A percentile compares a stretch with the other conserved stretches of the same genome.
These are phyloP conservation scores for Blastobotrys arbuscula DNA, from an alignment of 1,139 yeast species.

Conservation along the genomic window DNA sequence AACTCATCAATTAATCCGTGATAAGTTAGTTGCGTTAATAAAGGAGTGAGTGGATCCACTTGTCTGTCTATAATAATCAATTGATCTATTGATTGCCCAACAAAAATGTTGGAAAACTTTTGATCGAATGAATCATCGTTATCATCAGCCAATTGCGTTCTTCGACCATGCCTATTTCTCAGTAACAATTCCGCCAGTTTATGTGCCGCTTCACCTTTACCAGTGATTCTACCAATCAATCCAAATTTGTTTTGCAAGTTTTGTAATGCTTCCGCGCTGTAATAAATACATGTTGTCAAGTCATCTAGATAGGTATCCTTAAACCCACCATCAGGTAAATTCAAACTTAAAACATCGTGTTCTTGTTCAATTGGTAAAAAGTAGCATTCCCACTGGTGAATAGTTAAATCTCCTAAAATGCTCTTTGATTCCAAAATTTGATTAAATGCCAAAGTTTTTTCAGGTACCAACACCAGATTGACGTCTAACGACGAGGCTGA, in stretches of 20 bases:
- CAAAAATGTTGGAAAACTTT: constrained; percentile 30
- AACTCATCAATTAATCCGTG: constrained; percentile 77
- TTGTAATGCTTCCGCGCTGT: constrained; percentile 39
- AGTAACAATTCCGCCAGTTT: constrained; percentile 37
- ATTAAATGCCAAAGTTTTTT: constrained; percentile 31
- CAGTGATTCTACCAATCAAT: constrained; percentile 40
- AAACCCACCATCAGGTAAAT: constrained; percentile 31
- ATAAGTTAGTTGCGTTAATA: constrained; percentile 74
- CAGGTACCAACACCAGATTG: constrained; percentile 33
- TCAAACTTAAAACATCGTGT: constrained; percentile 32
- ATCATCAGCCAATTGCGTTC: constrained; percentile 22
- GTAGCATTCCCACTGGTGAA: constrained; percentile 34
- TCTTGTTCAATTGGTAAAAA: constrained; percentile 32
- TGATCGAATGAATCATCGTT: constrained; percentile 22
- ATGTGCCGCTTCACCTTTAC: constrained; percentile 45
- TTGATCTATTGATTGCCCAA: constrained; percentile 35
- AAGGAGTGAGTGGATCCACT: constrained; percentile 63
- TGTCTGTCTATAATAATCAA: constrained; percentile 74
- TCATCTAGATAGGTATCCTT: constrained; percentile 35
- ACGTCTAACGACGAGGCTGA: constrained; percentile 13
- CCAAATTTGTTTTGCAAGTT: constrained; percentile 35
- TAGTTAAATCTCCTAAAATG: constrained; percentile 36
- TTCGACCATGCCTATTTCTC: constrained; percentile 24
- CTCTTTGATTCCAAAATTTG: constrained; percentile 33
- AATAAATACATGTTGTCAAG: constrained; percentile 36